Conservation (phyloP, 129 eudicot species). For the Pulicaria dysenterica region DNA sequence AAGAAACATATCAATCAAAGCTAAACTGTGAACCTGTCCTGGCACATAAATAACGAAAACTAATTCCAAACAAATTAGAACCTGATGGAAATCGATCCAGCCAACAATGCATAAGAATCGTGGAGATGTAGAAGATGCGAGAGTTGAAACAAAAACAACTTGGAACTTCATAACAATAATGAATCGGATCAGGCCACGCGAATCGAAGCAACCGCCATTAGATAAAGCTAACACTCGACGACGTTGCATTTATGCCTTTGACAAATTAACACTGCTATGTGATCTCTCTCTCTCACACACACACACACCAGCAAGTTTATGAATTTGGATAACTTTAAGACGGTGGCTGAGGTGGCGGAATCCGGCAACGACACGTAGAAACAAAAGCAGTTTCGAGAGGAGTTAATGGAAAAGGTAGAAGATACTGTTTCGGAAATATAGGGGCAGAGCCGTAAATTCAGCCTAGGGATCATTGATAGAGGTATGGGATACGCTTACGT, state of each 20-base stretch:
- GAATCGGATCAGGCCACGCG: conserved; percentile 16
- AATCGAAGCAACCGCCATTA: conserved; percentile 8
- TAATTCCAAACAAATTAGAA: background rate
- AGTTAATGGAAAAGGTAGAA: conserved; percentile 22
- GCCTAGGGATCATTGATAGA: conserved; percentile 22
- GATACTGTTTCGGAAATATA: conserved; percentile 15
- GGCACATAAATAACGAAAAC: background rate
- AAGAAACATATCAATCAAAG: background rate
- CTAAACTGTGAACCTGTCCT: background rate
- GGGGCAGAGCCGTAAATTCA: conserved; percentile 30
- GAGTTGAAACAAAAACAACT: conserved; percentile 36
- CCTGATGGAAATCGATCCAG: conserved; percentile 33
- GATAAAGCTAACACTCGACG: background rate
- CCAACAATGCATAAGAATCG: conserved; percentile 17
- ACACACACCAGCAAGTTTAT: background rate
- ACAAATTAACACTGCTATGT: conserved; percentile 1
- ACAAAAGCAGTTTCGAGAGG: conserved; percentile 20
- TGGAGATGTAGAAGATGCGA: too few species aligned
- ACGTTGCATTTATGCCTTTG: conserved; percentile 1
- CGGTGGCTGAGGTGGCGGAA: conserved; percentile 36
- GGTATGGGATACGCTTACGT: conserved; percentile 19
- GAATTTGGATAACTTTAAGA: conserved; percentile 1
- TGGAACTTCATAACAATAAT: conserved; percentile 75
- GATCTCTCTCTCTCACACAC: background rate
- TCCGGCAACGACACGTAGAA: conserved; percentile 40